Evolutionary conservation across 805 yeast genomes (phyloP).

Genomic region (Lachancea sp.): DNA sequence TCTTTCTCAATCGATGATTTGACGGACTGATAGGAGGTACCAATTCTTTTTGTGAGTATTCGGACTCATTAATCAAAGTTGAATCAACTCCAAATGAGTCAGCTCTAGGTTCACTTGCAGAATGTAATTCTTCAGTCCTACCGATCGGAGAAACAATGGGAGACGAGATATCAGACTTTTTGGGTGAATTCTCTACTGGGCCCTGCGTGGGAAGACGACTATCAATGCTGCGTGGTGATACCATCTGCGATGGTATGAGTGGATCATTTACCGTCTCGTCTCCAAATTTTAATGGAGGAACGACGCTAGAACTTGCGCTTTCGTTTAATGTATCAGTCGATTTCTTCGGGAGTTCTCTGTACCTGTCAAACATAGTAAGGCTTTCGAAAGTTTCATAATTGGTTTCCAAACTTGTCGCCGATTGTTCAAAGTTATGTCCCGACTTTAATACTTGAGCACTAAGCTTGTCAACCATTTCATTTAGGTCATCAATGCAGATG

Average conservation of each 20-base stretch:
- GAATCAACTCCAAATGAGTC: neutral
- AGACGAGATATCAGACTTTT: slow-evolving; percentile 3
- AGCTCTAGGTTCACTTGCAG: neutral
- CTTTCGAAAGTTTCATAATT: slow-evolving; percentile 24
- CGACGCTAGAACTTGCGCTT: slow-evolving; percentile 14
- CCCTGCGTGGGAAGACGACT: neutral
- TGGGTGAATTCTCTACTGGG: neutral
- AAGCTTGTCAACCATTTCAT: slow-evolving; percentile 34
- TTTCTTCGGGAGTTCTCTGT: slow-evolving; percentile 20
- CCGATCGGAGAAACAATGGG: slow-evolving; percentile 5
- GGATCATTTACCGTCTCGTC: neutral
- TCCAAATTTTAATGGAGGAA: slow-evolving; percentile 14
- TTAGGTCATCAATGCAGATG: slow-evolving; percentile 27
- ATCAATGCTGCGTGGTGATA: neutral
- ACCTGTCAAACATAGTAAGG: slow-evolving; percentile 26
- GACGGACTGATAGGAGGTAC: no score
- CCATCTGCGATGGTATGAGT: neutral
- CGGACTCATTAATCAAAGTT: no score
- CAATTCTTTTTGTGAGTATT: no score
- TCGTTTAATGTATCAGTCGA: slow-evolving; percentile 13
- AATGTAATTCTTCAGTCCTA: neutral
- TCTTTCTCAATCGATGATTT: no score
- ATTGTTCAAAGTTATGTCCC: slow-evolving; percentile 16
- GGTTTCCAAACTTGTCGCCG: slow-evolving; percentile 7
- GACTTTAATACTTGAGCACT: slow-evolving; percentile 19